Evolutionary conservation across 2,329 filamentous ascomycete genomes (phyloP).

Genomic region (Colletotrichum orchidophilum): DNA sequence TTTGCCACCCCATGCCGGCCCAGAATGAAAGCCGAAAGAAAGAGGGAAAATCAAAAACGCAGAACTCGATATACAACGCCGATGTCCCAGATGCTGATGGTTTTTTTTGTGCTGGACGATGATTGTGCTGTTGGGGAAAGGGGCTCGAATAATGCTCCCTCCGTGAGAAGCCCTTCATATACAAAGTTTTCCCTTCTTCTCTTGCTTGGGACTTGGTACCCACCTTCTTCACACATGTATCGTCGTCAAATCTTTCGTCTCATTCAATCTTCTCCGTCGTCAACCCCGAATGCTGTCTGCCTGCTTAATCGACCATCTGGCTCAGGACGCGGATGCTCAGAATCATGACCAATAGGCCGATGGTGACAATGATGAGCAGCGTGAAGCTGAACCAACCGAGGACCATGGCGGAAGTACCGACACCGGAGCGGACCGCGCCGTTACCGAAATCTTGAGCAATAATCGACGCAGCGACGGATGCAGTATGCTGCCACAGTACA

Average conservation of each 20-base stretch:
- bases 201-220: neutral
- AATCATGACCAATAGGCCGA: conserved; percentile 95
- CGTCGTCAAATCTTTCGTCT: neutral
- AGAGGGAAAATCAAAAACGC: conserved; percentile 13
- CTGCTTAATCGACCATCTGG: conserved; percentile 55
- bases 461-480: conserved; percentile 92
- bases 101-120: conserved; percentile 20
- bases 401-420: conserved; percentile 95
- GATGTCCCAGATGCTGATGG: conserved; percentile 28
- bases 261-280: neutral
- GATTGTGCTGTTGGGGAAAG: conserved; percentile 13
- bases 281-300: neutral
- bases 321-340: conserved; percentile 86
- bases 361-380: conserved; percentile 92
- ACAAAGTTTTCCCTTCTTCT: neutral
- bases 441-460: conserved; percentile 94
- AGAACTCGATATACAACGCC: conserved; percentile 27
- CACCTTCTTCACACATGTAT: conserved; percentile 14
- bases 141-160: neutral
- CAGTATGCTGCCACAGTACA: conserved; percentile 91
- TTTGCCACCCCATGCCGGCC: conserved; percentile 19
- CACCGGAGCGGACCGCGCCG: conserved; percentile 84
- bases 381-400: conserved; percentile 98
- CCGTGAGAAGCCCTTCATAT: conserved; percentile 8
- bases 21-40: conserved; percentile 20